These are phyloP conservation scores for Aotearoamyces nothofagi DNA, from an alignment of 2,329 filamentous ascomycete species.

Conservation along the genomic window DNA sequence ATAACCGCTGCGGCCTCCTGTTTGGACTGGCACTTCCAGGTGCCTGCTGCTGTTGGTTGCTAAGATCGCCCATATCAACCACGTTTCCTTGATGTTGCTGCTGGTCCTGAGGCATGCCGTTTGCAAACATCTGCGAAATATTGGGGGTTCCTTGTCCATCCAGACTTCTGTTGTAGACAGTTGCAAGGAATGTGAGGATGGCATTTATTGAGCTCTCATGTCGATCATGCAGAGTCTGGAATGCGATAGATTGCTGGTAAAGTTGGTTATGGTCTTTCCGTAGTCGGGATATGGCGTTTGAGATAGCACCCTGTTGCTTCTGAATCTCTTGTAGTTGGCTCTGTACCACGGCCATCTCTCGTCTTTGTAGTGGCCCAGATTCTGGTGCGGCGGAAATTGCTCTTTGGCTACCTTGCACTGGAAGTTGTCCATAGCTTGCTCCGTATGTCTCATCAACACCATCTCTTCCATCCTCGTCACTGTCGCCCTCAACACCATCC, in stretches of 20 bases:
- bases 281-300: conserved; percentile 63
- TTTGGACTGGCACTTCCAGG: conserved; percentile 14
- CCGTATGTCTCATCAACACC: conserved; percentile 19
- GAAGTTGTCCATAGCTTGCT: conserved; percentile 20
- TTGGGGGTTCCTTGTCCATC: conserved; percentile 69
- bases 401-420: conserved; percentile 27
- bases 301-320: conserved; percentile 75
- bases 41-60: conserved; percentile 10
- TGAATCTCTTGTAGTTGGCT: conserved; percentile 71
- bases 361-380: conserved; percentile 37
- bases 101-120: conserved; percentile 49
- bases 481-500: conserved; percentile 54
- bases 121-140: conserved; percentile 71
- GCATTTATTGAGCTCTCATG: conserved; percentile 98
- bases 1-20: conserved; percentile 15
- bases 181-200: conserved; percentile 93
- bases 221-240: conserved; percentile 85
- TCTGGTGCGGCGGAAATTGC: conserved; percentile 19
- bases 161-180: conserved; percentile 86
- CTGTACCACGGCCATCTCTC: conserved; percentile 64
- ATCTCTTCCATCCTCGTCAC: conserved; percentile 47
- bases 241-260: conserved; percentile 74
- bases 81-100: conserved; percentile 36
- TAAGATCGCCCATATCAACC: conserved; percentile 44
- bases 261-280: conserved; percentile 78